Percentiles rank a stretch among this genome's conserved stretches.
These are phyloP conservation scores for Melocanna baccifera DNA, from an alignment of 176 grass and related monocot species.

Conservation along the genomic window DNA sequence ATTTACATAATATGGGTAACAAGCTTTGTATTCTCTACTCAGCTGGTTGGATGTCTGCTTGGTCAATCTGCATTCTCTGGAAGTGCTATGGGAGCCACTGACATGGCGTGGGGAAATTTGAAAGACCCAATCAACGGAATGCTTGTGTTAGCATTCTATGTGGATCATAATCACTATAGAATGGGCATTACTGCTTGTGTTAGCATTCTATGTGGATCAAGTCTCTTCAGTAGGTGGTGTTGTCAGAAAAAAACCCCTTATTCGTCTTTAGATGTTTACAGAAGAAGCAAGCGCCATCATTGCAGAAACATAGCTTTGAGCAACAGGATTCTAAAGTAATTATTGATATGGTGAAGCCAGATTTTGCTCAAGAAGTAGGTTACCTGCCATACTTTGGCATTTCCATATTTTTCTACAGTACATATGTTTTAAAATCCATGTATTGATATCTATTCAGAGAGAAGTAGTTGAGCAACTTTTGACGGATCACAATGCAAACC, in stretches of 20 bases:
- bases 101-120: conserved; percentile 54
- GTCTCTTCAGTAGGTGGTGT: conserved; percentile 9
- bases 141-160: conserved; percentile 39
- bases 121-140: conserved; percentile 61
- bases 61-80: conserved; percentile 57
- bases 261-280: conserved; percentile 39
- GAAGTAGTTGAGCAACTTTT: conserved; percentile 49
- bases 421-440: conserved; percentile 15
- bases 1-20: conserved; percentile 9
- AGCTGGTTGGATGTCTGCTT: conserved; percentile 49
- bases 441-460: conserved; percentile 32
- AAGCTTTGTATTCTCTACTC: conserved; percentile 23
- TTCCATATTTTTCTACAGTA: background rate
- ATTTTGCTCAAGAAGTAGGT: conserved; percentile 64
- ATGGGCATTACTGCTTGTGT: conserved; percentile 51
- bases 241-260: conserved; percentile 28
- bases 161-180: conserved; percentile 63
- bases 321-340: conserved; percentile 31
- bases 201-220: conserved; percentile 57
- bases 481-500: conserved; percentile 28
- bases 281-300: conserved; percentile 28
- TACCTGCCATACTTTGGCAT: conserved; percentile 10
- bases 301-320: conserved; percentile 14
- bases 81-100: conserved; percentile 33
- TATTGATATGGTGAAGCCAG: conserved; percentile 47